Base-by-base conservation (phyloP, 2,329 filamentous ascomycete species). In the Pseudogymnoascus sp. region DNA sequence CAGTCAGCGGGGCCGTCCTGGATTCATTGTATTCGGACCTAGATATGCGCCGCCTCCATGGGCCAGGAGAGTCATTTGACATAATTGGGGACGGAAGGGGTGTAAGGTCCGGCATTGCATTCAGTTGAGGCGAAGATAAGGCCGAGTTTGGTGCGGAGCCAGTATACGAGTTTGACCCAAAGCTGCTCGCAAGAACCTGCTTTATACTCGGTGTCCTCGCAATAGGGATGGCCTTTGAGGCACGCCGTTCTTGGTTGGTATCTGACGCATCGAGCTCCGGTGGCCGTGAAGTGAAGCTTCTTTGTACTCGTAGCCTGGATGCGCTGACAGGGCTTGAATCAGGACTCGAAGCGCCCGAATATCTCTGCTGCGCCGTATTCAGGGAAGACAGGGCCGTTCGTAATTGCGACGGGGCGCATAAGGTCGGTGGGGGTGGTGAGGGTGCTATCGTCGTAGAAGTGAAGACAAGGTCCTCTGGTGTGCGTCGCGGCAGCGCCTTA, bases 41-140 rank as follows among this genome's bases (percentile, higher is more conserved):
- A n/a, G 46, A 36, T 40, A 63, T 63, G 86, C 59, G 74, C 72
- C 78, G 79, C 73, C 81, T 85, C 87, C 87, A 87, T 21, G 87
- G 85, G 25, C 87, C 85, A 11, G 86, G 84, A 1, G 87, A 89
- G 69, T 88, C 85, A 66, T 78, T 79, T 4, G 81, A 81, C 69
- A 89, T 80, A 53, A 93, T 80, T 3, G 90, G 90, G 21, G 90
- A 93, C 2, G 90, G 90, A 36, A 95, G 77, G 63, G 90, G 90
- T 3, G 90, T 93, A 66, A 95, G 78, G 73, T 91, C 88, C 66
- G 87, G 86, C 85, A 92, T 88, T 53, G 89, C 89, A 64, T 86
- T 83, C 62, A 92, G 84, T 67, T 89, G 83, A 3, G 89, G 89
- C 63, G 89, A 92, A 5, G 89, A 84, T n/a, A 89, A 80, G 31